These are phyloP conservation scores for Hypholoma fasciculare DNA, from an alignment of 768 basidiomycete species.

Conservation along the genomic window DNA sequence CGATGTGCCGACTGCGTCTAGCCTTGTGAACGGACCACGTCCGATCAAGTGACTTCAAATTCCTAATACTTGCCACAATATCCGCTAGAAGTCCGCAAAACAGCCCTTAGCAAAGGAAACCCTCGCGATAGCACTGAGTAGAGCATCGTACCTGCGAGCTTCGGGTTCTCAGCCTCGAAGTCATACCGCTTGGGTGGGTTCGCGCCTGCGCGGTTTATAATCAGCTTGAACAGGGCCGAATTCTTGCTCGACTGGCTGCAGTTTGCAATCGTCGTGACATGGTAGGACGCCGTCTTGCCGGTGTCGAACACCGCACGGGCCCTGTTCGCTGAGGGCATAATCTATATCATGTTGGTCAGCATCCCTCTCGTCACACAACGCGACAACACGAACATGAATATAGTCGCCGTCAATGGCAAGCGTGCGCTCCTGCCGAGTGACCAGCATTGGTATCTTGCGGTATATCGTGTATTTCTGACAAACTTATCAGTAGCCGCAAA, in stretches of 20 bases:
- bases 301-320: slow-evolving; percentile 82
- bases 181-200: slow-evolving; percentile 83
- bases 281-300: slow-evolving; percentile 90
- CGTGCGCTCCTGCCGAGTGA: slow-evolving; percentile 88
- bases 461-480: slow-evolving; percentile 86
- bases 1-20: slow-evolving; percentile 49
- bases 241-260: slow-evolving; percentile 84
- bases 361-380: background rate
- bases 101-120: background rate
- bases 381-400: slow-evolving; percentile 62
- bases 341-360: slow-evolving; percentile 43
- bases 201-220: slow-evolving; percentile 70
- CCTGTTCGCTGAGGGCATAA: slow-evolving; percentile 83
- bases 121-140: background rate
- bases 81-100: slow-evolving; percentile 45
- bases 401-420: slow-evolving; percentile 96
- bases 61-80: slow-evolving; percentile 73
- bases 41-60: slow-evolving; percentile 65
- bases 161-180: slow-evolving; percentile 91
- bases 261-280: slow-evolving; percentile 82
- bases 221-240: slow-evolving; percentile 86
- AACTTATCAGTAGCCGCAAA: background rate
- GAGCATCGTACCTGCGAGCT: slow-evolving; percentile 63
- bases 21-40: slow-evolving; percentile 62
- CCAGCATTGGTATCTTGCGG: slow-evolving; percentile 92